Evolutionary conservation across 1,284 basidiomycete species (phyloP), one percentile per base, ranked within the genome.

Genomic region (Neolentinus lepideus): DNA sequence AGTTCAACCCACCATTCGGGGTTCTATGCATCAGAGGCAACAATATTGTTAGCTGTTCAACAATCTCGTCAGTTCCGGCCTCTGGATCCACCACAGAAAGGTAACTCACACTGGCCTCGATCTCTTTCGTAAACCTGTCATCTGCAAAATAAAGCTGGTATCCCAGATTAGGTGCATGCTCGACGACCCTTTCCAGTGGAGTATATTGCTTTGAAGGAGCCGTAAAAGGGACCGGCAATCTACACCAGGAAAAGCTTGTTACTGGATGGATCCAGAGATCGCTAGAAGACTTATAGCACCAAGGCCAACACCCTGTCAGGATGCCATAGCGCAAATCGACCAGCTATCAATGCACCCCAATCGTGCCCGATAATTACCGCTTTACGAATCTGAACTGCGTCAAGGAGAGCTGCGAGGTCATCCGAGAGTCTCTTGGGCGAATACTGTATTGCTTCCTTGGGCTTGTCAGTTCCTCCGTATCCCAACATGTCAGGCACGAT

Each of bases 401-500:
- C 84, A 35, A 90, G 69, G 19, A 90, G 67, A 2, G 83, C 84
- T 25, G 75, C 78, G 27, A 89, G 73, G 63, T 90, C 87, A 46
- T 73, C 73, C 56, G 76, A 78, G 3, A 88, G 70, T 48, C 70
- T 77, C 65, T 80, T 83, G 1, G 76, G 77, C 4, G 83, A 76
- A 64, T 89, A 90, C 54, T 80, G 76, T 16, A 69, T 65, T 3
- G 76, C 61, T 25, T 79, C 77, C 25, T 63, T 58, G 0, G 87
- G 87, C 64, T 85, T 87, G 61, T 84, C 82, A 9, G 82, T 83
- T 24, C 71, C 77, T 14, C 85, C 86, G 57, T 88, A 89, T 3
- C 87, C 86, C 27, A 88, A 69, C 82, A 85, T 86, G 66, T 88
- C 84, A 8, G 84, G 85, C 1, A 75, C 85, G 22, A 89, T 67